Percentiles rank a stretch among this genome's conserved stretches.
phyloP scores from a whole-genome alignment of 2,329 filamentous ascomycete genomes.

The Ophiostoma tasmaniense region DNA sequence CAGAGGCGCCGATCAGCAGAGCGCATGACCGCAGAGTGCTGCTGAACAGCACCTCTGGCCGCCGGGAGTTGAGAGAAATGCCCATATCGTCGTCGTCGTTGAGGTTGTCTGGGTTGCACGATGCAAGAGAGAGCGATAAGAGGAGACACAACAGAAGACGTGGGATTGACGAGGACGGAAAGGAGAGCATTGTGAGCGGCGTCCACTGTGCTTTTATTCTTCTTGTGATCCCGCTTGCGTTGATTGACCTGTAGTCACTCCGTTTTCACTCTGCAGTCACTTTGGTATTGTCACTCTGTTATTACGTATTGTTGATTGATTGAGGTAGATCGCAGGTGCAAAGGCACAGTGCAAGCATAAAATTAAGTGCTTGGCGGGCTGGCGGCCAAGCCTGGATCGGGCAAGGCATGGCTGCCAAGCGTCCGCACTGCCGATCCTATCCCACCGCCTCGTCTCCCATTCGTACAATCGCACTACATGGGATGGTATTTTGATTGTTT shows the following conservation, averaged over 20 bases:
- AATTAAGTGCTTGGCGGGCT: neutral
- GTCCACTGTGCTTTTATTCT: neutral
- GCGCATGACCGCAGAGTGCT: conserved; percentile 1
- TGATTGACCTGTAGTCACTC: neutral
- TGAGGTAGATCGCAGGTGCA: neutral
- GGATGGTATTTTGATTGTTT: neutral
- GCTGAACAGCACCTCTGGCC: conserved; percentile 3
- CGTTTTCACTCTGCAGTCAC: neutral
- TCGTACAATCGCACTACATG: neutral
- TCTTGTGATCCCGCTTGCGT: neutral
- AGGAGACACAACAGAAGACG: neutral
- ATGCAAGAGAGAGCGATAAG: neutral
- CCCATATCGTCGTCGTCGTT: neutral
- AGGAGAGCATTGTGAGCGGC: neutral
- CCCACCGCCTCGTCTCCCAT: neutral
- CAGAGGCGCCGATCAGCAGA: neutral
- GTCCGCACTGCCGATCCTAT: neutral
- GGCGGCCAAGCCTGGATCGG: neutral
- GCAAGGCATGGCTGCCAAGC: neutral
- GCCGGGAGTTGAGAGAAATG: neutral
- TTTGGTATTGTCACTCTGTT: neutral
- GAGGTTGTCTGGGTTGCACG: neutral
- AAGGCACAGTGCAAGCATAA: neutral
- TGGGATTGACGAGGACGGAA: neutral
- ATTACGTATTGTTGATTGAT: neutral